Base-by-base conservation (phyloP, 2,329 filamentous ascomycete genomes). In the Sporothrix mexicana region DNA sequence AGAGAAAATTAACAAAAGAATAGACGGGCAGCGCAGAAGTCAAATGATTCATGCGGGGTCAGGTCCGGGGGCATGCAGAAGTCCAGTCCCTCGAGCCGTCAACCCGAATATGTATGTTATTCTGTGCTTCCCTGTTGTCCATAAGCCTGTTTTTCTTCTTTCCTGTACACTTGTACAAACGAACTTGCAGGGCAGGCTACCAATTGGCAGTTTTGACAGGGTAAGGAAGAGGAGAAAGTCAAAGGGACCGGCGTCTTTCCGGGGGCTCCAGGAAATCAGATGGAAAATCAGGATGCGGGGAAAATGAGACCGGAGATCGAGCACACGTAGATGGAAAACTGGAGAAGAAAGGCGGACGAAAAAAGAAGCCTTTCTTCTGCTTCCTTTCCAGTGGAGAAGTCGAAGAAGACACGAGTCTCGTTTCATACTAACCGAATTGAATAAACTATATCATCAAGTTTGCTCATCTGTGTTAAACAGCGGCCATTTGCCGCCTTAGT, bases 31-130 rank as follows among this genome's bases (percentile, higher is more conserved):
- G 20, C 12, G 20, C 17, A 62, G 20, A 43, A 43, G 17, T 43
- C 9, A 17, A 23, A 9, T 62, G n/a, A 45, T 62, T 23, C 59
- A 23, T n/a, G 59, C 17, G 17, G 59, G n/a, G 59, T 45, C n/a
- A 43, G 10, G 59, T 13, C n/a, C 17, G 59, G 59, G 59, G 41
- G 23, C 36, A 7, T 64, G 59, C 59, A 64, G 59, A 45, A 45
- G 13, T 64, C 59, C 59, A 64, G 4, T 9, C n/a, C 59, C 59
- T 36, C 23, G 59, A 64, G n/a, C 59, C 36, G 30, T 64, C n/a
- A 10, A 45, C 9, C 59, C 59, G 59, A 23, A 10, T 2, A 10
- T 62, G 30, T 62, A 20, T 43, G 59, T 41, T 17, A 17, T 51
- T 15, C 47, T 2, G 47, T 53, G 51, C 30, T 36, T 36, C 20